Evolutionary conservation across 1,139 yeast genomes (phyloP).

Genomic region (Blastobotrys niveus): DNA sequence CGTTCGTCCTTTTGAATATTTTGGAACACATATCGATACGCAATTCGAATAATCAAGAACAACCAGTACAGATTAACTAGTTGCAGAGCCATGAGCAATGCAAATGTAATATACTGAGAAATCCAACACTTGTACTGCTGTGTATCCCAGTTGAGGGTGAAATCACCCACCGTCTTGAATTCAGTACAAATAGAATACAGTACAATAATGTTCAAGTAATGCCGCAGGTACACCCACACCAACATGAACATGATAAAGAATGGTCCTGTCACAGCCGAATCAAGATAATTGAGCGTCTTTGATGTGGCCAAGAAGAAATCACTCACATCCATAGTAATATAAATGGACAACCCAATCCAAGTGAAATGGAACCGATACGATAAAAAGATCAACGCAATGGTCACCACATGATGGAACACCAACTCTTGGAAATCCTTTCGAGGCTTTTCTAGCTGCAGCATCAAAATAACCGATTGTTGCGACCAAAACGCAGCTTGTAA

Average conservation of each 20-base stretch:
- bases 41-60: conserved; percentile 69
- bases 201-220: conserved; percentile 70
- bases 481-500: conserved; percentile 98
- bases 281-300: conserved; percentile 77
- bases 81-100: conserved; percentile 72
- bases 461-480: conserved; percentile 80
- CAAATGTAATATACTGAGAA: conserved; percentile 83
- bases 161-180: conserved; percentile 78
- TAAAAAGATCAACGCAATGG: conserved; percentile 79
- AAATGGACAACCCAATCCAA: conserved; percentile 88
- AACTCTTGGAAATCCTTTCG: conserved; percentile 89
- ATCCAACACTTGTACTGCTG: conserved; percentile 96
- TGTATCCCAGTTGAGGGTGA: conserved; percentile 75
- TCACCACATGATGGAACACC: conserved; percentile 87
- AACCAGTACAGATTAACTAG: conserved; percentile 86
- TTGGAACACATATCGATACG: conserved; percentile 54
- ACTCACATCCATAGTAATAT: conserved; percentile 92
- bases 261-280: conserved; percentile 57
- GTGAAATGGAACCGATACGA: conserved; percentile 96
- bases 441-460: conserved; percentile 86
- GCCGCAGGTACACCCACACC: conserved; percentile 86
- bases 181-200: conserved; percentile 87
- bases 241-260: conserved; percentile 62
- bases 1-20: conserved; percentile 74
- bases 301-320: conserved; percentile 84